Base-by-base conservation (phyloP, 495 filamentous ascomycete genomes). In the Platismatia glauca region DNA sequence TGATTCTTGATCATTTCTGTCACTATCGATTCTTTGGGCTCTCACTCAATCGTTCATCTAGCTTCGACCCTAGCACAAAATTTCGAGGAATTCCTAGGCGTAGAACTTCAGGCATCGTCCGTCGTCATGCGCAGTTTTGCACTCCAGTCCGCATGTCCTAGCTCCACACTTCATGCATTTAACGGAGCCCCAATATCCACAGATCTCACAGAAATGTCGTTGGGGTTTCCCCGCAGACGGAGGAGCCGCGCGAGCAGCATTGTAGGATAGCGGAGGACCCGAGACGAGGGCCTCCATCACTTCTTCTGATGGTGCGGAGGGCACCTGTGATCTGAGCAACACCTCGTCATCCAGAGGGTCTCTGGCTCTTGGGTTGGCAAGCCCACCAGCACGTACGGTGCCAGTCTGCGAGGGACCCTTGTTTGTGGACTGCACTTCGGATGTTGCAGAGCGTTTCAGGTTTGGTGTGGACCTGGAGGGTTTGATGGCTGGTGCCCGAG, bases 161-260 rank as follows among this genome's bases (percentile, higher is more conserved):
- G 81, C 78, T 41, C 90, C 90, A 75, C 91, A 96, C 74, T 85
- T 91, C 76, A 87, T 83, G 73, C 91, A 96, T 73, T 81, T 83
- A 35, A 91, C 87, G 66, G 87, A 81, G 2, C 91, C 91, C 91
- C 92, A 96, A 73, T 94, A 95, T 37, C 91, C 91, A 74, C 91
- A 96, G 58, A 92, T 86, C 69, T 88, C 89, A 75, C 91, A 96
- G 70, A 96, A 96, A 33, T 72, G 70, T 58, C 90, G 78, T 58
- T 79, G 75, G n/a, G 89, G 84, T 57, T 82, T 84, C 58, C 63
- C 69, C 7, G 76, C 68, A 1, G 76, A 64, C 3, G 82, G 76
- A 61, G 84, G 83, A 15, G 74, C 77, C 0, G 81, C 85, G n/a
- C 88, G 79, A 33, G 91, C 86, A 35, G 88, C 89, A 58, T 83